Evolutionary conservation across 495 filamentous ascomycete genomes (phyloP).

Genomic region (Aspergillus homomorphus): DNA sequence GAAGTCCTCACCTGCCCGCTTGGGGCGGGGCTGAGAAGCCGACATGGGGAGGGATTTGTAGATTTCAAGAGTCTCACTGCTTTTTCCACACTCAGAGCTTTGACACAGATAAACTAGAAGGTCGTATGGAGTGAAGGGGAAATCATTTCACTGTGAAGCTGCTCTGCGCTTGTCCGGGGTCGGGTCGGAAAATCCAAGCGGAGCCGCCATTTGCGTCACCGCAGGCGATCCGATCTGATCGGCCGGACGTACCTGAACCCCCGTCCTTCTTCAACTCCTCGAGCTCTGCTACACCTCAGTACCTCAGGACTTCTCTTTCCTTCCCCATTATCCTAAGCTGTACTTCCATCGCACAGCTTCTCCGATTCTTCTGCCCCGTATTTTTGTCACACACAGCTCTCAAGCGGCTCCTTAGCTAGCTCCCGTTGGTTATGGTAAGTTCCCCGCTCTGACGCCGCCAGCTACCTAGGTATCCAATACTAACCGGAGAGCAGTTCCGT

Average conservation of each 20-base stretch:
- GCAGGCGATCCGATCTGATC: conserved; percentile 19
- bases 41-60: conserved; percentile 50
- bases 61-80: neutral
- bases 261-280: neutral
- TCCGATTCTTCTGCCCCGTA: neutral
- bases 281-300: neutral
- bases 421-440: conserved; percentile 28
- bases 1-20: conserved; percentile 76
- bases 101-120: neutral
- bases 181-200: conserved; percentile 48
- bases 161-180: conserved; percentile 28
- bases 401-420: neutral
- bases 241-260: conserved; percentile 7
- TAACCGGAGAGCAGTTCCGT: conserved; percentile 44
- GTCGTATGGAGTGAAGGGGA: neutral
- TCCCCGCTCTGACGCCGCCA: neutral
- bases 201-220: conserved; percentile 43
- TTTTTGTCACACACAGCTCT: neutral
- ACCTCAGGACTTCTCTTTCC: neutral
- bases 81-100: neutral
- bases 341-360: neutral
- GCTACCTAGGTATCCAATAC: conserved; percentile 6
- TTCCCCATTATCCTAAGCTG: neutral
- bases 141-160: neutral
- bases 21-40: conserved; percentile 67